Conservation (phyloP, 768 basidiomycete species). For the Tylopilus plumbeoviolaceoides region DNA sequence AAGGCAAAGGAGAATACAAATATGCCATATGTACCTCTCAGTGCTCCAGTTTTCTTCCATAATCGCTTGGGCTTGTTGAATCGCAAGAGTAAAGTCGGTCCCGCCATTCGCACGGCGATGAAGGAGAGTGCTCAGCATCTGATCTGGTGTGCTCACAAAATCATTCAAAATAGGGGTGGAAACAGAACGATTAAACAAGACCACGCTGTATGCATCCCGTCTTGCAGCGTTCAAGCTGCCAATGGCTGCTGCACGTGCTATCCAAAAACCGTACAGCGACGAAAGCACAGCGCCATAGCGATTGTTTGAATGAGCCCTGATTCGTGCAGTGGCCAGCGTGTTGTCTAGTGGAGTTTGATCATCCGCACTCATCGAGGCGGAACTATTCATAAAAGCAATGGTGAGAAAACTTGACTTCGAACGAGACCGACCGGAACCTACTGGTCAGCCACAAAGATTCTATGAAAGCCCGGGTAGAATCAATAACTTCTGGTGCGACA, state of each 20-base stretch:
- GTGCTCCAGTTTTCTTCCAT: slow-evolving; percentile 50
- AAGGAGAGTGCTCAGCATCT: slow-evolving; percentile 40
- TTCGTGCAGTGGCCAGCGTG: slow-evolving; percentile 38
- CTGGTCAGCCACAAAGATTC: slow-evolving; percentile 56
- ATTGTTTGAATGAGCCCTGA: slow-evolving; percentile 38
- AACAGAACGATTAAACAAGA: slow-evolving; percentile 38
- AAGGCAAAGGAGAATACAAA: background rate
- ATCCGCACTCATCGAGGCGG: slow-evolving; percentile 42
- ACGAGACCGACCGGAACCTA: slow-evolving; percentile 8
- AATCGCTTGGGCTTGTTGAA: slow-evolving; percentile 31
- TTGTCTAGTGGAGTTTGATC: slow-evolving; percentile 44
- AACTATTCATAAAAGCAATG: slow-evolving; percentile 31
- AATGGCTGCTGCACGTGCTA: slow-evolving; percentile 42
- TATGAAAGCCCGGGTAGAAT: slow-evolving; percentile 15
- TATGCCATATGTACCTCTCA: slow-evolving; percentile 6
- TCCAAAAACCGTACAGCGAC: slow-evolving; percentile 54
- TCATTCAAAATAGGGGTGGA: slow-evolving; percentile 39
- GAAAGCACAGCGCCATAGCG: slow-evolving; percentile 58
- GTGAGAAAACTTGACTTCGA: background rate
- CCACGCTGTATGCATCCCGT: slow-evolving; percentile 52
- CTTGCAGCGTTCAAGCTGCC: slow-evolving; percentile 27
- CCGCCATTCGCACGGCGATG: slow-evolving; percentile 28
- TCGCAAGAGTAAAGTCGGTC: slow-evolving; percentile 43
- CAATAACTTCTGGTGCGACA: background rate
- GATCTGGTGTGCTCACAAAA: slow-evolving; percentile 40